A percentile compares a stretch with the other conserved stretches of the same genome.
Evolutionary conservation across 208 protist species (phyloP).

Genomic region (Crithidia brevicula): DNA sequence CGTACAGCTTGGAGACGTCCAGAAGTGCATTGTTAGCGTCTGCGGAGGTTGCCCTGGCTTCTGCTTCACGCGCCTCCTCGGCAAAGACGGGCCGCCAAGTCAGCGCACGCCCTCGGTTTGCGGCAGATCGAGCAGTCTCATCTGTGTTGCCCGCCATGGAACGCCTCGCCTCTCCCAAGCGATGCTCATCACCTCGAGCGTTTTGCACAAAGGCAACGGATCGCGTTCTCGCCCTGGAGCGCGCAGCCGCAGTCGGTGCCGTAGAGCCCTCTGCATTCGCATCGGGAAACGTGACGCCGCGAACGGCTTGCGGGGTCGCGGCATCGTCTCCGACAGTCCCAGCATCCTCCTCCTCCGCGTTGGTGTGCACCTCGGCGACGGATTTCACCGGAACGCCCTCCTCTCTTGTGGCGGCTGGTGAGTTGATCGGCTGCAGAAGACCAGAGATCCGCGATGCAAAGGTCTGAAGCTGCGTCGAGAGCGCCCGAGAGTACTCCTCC

Average conservation of each 20-base stretch:
- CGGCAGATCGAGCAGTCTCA: neutral
- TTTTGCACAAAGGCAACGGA: conserved; percentile 17
- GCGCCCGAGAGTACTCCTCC: conserved; percentile 10
- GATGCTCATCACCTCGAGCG: neutral
- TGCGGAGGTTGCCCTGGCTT: neutral
- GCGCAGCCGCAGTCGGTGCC: neutral
- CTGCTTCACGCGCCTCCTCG: neutral
- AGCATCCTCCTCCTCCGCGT: no score
- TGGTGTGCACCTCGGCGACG: neutral
- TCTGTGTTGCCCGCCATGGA: neutral
- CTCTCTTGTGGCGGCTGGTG: no score
- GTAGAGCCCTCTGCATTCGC: neutral
- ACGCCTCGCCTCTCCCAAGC: neutral
- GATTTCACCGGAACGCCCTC: neutral
- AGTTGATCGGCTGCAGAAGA: neutral
- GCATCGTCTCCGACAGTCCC: neutral
- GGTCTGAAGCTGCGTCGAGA: conserved; percentile 23
- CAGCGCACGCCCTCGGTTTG: neutral
- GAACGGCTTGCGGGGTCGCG: neutral
- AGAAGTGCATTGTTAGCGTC: neutral
- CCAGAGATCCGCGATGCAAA: conserved; percentile 12
- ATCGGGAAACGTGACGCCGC: neutral
- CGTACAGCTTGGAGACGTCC: conserved; percentile 29
- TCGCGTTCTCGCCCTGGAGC: neutral
- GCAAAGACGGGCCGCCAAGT: conserved; percentile 26